A percentile compares a stretch with the other conserved stretches of the same genome.
phyloP scores from a whole-genome alignment of 768 basidiomycete species.

The Sporobolomyces roseus region DNA sequence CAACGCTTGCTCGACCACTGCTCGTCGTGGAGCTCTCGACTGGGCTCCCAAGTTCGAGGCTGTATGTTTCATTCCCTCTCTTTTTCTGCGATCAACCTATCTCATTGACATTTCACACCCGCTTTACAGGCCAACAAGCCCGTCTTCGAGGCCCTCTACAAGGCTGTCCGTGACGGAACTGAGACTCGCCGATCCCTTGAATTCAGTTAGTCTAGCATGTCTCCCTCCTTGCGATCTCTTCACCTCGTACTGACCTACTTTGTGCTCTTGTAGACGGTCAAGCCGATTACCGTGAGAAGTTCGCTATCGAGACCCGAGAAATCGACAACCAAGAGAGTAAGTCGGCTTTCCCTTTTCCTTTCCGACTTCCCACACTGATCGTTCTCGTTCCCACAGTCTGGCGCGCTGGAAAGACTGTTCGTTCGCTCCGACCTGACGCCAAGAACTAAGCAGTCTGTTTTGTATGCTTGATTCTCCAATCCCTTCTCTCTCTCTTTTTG shows the following conservation, averaged over 20 bases:
- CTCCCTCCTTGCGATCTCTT: background rate
- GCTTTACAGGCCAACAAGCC: conserved; percentile 70
- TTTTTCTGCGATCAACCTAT: background rate
- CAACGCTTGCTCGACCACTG: conserved; percentile 97
- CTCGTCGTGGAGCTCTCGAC: conserved; percentile 96
- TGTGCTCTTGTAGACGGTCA: conserved; percentile 57
- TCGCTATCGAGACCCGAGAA: conserved; percentile 83
- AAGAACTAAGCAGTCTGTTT: conserved; percentile 22
- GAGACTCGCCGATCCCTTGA: conserved; percentile 96
- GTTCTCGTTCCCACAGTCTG: conserved; percentile 55
- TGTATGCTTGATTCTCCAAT: background rate
- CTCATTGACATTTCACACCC: conserved; percentile 60
- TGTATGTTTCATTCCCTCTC: background rate
- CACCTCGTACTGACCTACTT: too few relatives aligned
- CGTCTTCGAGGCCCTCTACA: conserved; percentile 89
- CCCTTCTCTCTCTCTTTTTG: background rate
- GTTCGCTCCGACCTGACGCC: conserved; percentile 27
- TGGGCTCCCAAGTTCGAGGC: conserved; percentile 76
- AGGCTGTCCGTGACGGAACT: conserved; percentile 88
- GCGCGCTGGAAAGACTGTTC: conserved; percentile 89
- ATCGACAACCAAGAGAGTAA: conserved; percentile 71
- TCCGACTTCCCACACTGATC: background rate
- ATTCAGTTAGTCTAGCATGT: conserved; percentile 56
- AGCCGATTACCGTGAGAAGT: conserved; percentile 84
- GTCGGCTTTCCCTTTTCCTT: background rate